Evolutionary conservation across 148 eudicot species (phyloP).

Genomic region (Camellia granthamiana): DNA sequence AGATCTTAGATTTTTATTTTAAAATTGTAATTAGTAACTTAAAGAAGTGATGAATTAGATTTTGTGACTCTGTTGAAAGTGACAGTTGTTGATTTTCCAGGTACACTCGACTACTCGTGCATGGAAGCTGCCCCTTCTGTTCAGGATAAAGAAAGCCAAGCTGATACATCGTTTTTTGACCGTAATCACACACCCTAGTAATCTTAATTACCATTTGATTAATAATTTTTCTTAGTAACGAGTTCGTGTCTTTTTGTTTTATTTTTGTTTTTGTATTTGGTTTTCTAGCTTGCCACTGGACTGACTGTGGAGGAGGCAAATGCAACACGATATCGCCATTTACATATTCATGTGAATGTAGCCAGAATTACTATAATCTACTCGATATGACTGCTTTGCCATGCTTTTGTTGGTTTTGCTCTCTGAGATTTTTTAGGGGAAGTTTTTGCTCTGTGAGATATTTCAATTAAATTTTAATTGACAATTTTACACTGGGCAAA

Average conservation of each 20-base stretch:
- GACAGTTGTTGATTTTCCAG: not conserved
- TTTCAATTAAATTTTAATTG: too few relatives aligned
- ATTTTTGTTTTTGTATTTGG: not conserved
- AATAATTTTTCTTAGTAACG: not conserved
- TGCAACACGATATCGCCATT: conserved; percentile 56
- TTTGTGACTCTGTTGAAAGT: not conserved
- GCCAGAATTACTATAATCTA: conserved; percentile 51
- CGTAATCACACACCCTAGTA: not conserved
- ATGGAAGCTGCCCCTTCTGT: conserved; percentile 14
- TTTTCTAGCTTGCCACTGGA: conserved; percentile 64
- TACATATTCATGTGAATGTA: conserved; percentile 45
- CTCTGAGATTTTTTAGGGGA: too few relatives aligned
- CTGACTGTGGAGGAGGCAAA: conserved; percentile 66
- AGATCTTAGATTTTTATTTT: not conserved
- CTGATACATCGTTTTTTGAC: not conserved
- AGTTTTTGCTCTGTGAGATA: too few relatives aligned
- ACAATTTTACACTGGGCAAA: not conserved
- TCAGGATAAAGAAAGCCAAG: conserved; percentile 6
- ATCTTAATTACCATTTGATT: too few relatives aligned
- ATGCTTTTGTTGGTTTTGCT: conserved; percentile 19
- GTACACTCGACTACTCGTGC: conserved; percentile 15
- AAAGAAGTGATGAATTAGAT: not conserved
- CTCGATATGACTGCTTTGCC: conserved; percentile 49
- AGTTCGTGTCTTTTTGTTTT: not conserved
- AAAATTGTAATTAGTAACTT: not conserved